Evolutionary conservation across 129 eudicot species (phyloP).

Genomic region (Flaveria trinervia): DNA sequence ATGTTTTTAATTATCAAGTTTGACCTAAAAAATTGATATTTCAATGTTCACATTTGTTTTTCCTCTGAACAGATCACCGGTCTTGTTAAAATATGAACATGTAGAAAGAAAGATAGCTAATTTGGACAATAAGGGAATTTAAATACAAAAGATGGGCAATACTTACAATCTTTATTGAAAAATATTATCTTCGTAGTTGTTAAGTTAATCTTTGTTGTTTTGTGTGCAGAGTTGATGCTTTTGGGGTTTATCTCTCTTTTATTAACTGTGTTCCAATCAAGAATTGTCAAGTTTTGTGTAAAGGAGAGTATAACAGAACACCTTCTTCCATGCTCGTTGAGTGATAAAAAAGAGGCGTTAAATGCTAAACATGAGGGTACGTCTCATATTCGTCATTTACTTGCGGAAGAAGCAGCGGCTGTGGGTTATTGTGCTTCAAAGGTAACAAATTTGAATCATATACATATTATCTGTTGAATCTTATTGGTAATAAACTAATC

Average conservation of each 20-base stretch:
- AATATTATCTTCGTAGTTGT: not conserved
- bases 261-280: slow-evolving; percentile 59
- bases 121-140: not conserved
- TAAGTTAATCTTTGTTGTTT: not conserved
- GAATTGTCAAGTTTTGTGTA: slow-evolving; percentile 51
- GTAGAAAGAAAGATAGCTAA: not conserved
- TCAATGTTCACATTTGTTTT: not conserved
- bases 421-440: slow-evolving; percentile 42
- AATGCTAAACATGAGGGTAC: slow-evolving; percentile 32
- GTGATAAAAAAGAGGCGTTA: slow-evolving; percentile 27
- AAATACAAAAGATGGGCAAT: not conserved
- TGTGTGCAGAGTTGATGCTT: slow-evolving; percentile 69
- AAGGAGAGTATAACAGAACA: slow-evolving; percentile 52
- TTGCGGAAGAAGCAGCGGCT: slow-evolving; percentile 44
- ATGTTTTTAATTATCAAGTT: not conserved
- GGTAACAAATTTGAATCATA: slow-evolving; percentile 35
- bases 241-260: slow-evolving; percentile 77
- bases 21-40: not conserved
- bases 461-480: not conserved
- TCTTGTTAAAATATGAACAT: not conserved
- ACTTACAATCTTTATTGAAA: not conserved
- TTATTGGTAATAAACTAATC: not conserved
- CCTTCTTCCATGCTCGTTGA: slow-evolving; percentile 43
- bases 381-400: slow-evolving; percentile 55
- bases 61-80: not conserved